Base-by-base conservation (phyloP, 2,329 filamentous ascomycete species). In the Pestalotiopsis sp. region DNA sequence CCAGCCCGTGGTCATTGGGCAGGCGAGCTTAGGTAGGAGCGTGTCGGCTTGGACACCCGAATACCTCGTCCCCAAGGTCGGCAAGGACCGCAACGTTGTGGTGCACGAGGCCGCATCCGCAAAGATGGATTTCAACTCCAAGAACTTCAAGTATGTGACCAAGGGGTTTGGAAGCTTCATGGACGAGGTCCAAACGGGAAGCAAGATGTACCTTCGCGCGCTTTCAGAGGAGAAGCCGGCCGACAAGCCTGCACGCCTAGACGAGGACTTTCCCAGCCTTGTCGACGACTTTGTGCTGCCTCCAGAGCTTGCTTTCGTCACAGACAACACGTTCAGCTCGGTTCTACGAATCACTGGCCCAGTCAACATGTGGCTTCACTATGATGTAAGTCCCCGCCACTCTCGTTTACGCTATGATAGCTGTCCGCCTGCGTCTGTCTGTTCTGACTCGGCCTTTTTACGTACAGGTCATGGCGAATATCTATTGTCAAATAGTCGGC, bases 321-420 rank as follows among this genome's bases (percentile, higher is more conserved):
- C 76, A 4, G 82, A 90, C n/a, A 89, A 89, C 70, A 79, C 88
- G 3, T 94, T 97, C 77, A 95, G 92, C 77, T 95, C 93, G 2
- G 91, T 94, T 0, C 81, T 97, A 27, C 87, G 94, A 23, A 90
- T 97, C 69, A 95, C 92, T 4, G 93, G 93, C 0, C 89, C 89
- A 1, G 92, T 95, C 12, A 92, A 90, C 56, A 93, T 97, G 88
- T 97, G 95, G 94, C 84, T 97, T 40, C 93, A 97, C 79, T 97
- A 96, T 82, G 93, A 97, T 80, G 90, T 92, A 78, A 80, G 85
- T 79, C 7, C 57, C 45, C 17, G 4, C 20, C n/a, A 17, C 45
- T n/a, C n/a, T n/a, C 9, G 17, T 31, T 59, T 4, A 6, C 59
- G 14, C 59, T 20, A 11, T 36, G 13, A 23, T 40, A 41, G 17